phyloP scores from a whole-genome alignment of 208 protist species.

The Trypanosoma boissoni region DNA sequence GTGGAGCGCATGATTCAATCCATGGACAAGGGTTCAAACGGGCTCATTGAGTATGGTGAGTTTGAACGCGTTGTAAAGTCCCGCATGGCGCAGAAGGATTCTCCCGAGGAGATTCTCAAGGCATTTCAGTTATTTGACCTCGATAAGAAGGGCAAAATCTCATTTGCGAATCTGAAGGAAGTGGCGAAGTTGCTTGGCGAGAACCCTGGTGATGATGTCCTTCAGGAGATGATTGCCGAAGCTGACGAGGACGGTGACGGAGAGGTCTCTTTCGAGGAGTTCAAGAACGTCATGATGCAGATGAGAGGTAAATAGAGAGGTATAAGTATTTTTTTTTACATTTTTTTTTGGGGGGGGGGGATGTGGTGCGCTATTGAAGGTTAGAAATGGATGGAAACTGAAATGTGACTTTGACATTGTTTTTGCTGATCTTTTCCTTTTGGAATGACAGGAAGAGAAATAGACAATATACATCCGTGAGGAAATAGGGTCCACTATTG shows the following conservation, averaged over 20 bases:
- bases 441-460: too few species aligned
- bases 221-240: constrained; percentile 97
- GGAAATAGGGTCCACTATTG: too few species aligned
- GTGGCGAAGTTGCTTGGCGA: constrained; percentile 95
- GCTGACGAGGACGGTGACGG: constrained; percentile 96
- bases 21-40: constrained; percentile 86
- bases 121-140: constrained; percentile 97
- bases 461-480: too few species aligned
- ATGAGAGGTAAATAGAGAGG: constrained; percentile 81
- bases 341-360: background rate
- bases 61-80: constrained; percentile 91
- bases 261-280: constrained; percentile 95
- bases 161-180: constrained; percentile 96
- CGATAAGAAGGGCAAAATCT: constrained; percentile 95
- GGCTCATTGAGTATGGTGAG: constrained; percentile 87
- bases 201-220: constrained; percentile 95
- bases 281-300: constrained; percentile 94
- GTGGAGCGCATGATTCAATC: constrained; percentile 89
- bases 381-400: too few species aligned
- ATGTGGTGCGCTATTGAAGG: too few species aligned
- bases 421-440: too few species aligned
- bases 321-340: background rate
- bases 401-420: too few species aligned
- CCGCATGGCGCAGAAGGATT: constrained; percentile 91
- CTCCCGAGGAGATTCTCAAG: constrained; percentile 93